A percentile compares a stretch with the other conserved stretches of the same genome.
phyloP scores from a whole-genome alignment of 2,329 filamentous ascomycete genomes.

The Xylaria sp. region DNA sequence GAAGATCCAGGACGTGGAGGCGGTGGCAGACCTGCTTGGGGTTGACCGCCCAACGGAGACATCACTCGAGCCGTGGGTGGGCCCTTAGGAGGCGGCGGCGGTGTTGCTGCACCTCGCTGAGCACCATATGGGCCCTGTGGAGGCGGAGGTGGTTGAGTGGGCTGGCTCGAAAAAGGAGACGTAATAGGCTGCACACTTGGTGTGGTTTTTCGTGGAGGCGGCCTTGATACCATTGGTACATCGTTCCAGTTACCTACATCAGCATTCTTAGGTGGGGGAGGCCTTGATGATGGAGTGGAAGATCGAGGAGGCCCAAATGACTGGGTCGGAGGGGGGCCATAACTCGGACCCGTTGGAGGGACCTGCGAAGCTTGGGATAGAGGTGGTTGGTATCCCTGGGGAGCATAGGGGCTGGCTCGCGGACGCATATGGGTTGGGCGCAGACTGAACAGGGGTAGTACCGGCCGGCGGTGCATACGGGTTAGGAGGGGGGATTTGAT shows the following conservation, averaged over 20 bases:
- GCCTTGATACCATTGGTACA: slow-evolving; percentile 78
- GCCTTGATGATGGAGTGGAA: slow-evolving; percentile 68
- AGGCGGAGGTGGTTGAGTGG: slow-evolving; percentile 59
- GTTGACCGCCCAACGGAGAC: slow-evolving; percentile 70
- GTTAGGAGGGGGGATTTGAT: slow-evolving; percentile 34
- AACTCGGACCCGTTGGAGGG: slow-evolving; percentile 32
- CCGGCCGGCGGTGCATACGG: slow-evolving; percentile 44
- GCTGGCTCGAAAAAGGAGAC: slow-evolving; percentile 77
- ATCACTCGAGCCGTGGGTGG: slow-evolving; percentile 71
- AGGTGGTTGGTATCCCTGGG: slow-evolving; percentile 63
- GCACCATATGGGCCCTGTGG: slow-evolving; percentile 62
- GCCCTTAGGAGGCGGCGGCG: slow-evolving; percentile 84
- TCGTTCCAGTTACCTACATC: slow-evolving; percentile 92
- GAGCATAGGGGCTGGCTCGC: slow-evolving; percentile 45
- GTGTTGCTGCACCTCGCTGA: slow-evolving; percentile 68
- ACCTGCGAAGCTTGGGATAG: slow-evolving; percentile 41
- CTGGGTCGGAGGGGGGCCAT: slow-evolving; percentile 45
- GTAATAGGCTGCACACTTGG: slow-evolving; percentile 72
- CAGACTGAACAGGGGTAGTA: slow-evolving; percentile 37
- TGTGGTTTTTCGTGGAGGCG: slow-evolving; percentile 75
- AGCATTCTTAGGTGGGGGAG: slow-evolving; percentile 72
- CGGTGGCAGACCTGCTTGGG: slow-evolving; percentile 52
- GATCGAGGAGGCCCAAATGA: slow-evolving; percentile 64
- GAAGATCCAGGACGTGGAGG: slow-evolving; percentile 61
- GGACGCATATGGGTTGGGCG: slow-evolving; percentile 44